A percentile compares a stretch with the other conserved stretches of the same genome.
phyloP scores from a whole-genome alignment of 2,329 filamentous ascomycete genomes.

The Sphaerulina musiva region DNA sequence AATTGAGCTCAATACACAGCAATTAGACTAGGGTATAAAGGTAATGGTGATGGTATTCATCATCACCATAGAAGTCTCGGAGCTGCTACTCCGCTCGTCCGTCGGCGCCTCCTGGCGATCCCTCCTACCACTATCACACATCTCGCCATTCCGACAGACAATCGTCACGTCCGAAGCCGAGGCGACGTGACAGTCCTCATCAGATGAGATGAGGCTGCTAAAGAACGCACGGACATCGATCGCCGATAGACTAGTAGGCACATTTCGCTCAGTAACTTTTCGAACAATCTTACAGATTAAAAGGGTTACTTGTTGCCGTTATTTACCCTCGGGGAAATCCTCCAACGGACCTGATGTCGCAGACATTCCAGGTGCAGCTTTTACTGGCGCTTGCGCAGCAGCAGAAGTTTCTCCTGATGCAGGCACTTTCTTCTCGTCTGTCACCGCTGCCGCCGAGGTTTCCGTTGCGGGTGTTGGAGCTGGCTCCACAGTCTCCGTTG shows the following conservation, averaged over 20 bases:
- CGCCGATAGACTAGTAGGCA: constrained; percentile 4
- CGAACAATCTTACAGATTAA: not conserved
- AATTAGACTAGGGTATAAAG: constrained; percentile 14
- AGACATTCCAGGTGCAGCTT: constrained; percentile 19
- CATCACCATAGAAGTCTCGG: not conserved
- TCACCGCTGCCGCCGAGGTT: not conserved
- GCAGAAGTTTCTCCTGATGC: constrained; percentile 8
- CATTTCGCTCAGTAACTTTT: constrained; percentile 2
- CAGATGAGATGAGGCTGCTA: constrained; percentile 1
- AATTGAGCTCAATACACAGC: constrained; percentile 2
- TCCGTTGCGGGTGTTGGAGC: constrained; percentile 5
- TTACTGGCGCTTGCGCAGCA: constrained; percentile 1
- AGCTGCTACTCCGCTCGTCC: not conserved
- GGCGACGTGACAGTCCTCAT: not conserved
- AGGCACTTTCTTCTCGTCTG: constrained; percentile 9
- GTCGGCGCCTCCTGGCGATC: not conserved
- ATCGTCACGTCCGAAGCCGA: not conserved
- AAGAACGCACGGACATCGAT: constrained; percentile 1
- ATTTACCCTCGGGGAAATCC: constrained; percentile 17
- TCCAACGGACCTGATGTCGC: constrained; percentile 23
- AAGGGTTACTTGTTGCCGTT: not conserved
- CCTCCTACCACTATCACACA: not conserved
- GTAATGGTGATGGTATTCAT: not conserved
- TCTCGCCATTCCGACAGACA: not conserved
- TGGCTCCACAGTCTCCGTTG: not conserved